Percentiles rank a stretch among this genome's conserved stretches.
These are phyloP conservation scores for Lepiota subincarnata DNA, from an alignment of 768 basidiomycete genomes.

Conservation along the genomic window DNA sequence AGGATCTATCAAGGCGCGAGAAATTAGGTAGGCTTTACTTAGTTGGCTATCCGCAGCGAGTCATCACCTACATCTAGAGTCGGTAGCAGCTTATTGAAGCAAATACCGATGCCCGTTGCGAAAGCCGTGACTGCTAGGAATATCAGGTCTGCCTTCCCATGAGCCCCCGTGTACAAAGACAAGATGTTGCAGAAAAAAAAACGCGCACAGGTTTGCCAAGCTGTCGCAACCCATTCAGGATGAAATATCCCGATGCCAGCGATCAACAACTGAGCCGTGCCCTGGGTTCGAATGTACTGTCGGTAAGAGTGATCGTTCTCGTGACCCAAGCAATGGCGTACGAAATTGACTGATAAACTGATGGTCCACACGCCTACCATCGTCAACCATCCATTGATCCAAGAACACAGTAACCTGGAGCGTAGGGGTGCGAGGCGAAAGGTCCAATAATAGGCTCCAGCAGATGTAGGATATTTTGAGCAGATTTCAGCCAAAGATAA, in stretches of 20 bases:
- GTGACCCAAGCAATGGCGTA: constrained; percentile 20
- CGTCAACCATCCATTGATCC: constrained; percentile 69
- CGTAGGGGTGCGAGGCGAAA: constrained; percentile 53
- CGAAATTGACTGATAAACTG: constrained; percentile 63
- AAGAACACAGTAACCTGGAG: constrained; percentile 48
- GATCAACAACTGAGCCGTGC: constrained; percentile 55
- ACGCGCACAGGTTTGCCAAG: constrained; percentile 54
- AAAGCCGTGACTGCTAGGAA: constrained; percentile 51
- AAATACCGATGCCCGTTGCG: constrained; percentile 48
- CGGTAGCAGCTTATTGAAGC: constrained; percentile 49
- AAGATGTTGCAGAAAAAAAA: constrained; percentile 13
- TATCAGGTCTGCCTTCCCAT: constrained; percentile 38
- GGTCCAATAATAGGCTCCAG: constrained; percentile 65
- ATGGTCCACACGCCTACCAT: constrained; percentile 68
- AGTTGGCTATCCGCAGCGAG: background rate
- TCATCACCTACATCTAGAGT: constrained; percentile 40
- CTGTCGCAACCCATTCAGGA: constrained; percentile 51
- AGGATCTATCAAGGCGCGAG: constrained; percentile 33
- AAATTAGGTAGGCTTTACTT: background rate
- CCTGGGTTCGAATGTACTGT: constrained; percentile 23
- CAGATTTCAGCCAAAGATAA: constrained; percentile 56
- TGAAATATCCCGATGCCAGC: constrained; percentile 56
- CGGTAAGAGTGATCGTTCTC: background rate
- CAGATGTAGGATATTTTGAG: constrained; percentile 58
- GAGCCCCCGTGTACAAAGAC: background rate